Evolutionary conservation across 2,329 filamentous ascomycete genomes (phyloP).

Genomic region (Blumeria graminis): DNA sequence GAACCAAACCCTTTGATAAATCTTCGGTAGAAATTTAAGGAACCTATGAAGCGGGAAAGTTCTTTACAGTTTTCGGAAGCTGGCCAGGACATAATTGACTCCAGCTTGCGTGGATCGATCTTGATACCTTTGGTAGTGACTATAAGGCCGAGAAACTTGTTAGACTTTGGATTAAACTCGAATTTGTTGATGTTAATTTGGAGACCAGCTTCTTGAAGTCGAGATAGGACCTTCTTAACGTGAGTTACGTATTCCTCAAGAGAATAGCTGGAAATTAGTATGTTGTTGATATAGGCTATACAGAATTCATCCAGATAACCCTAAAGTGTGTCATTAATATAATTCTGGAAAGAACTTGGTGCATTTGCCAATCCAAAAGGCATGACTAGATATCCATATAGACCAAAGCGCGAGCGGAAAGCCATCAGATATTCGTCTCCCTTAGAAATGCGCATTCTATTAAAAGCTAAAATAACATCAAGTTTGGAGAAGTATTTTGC

Average conservation of each 20-base stretch:
- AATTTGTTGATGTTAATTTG: not conserved
- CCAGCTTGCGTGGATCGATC: too few relatives aligned
- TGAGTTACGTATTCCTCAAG: not conserved
- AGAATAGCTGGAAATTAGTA: constrained; percentile 1
- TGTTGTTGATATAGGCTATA: constrained; percentile 5
- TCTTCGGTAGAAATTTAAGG: too few relatives aligned
- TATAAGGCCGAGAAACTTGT: not conserved
- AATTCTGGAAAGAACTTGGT: constrained; percentile 4
- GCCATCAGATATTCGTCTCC: too few relatives aligned
- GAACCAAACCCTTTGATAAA: too few relatives aligned
- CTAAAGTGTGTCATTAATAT: constrained; percentile 6
- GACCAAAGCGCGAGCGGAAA: constrained; percentile 1
- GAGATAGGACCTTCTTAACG: not conserved
- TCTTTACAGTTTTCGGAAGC: too few relatives aligned
- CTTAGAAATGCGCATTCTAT: too few relatives aligned
- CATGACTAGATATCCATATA: constrained; percentile 13
- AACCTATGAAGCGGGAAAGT: too few relatives aligned
- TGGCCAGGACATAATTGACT: too few relatives aligned
- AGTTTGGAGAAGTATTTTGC: too few relatives aligned
- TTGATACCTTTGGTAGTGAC: too few relatives aligned
- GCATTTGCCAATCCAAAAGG: constrained; percentile 12
- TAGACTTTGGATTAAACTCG: not conserved
- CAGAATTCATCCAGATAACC: constrained; percentile 5
- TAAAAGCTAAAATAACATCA: too few relatives aligned
- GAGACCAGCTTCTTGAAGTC: not conserved